These are phyloP conservation scores for Willaertia magna DNA, from an alignment of 208 protist genomes.

Conservation along the genomic window DNA sequence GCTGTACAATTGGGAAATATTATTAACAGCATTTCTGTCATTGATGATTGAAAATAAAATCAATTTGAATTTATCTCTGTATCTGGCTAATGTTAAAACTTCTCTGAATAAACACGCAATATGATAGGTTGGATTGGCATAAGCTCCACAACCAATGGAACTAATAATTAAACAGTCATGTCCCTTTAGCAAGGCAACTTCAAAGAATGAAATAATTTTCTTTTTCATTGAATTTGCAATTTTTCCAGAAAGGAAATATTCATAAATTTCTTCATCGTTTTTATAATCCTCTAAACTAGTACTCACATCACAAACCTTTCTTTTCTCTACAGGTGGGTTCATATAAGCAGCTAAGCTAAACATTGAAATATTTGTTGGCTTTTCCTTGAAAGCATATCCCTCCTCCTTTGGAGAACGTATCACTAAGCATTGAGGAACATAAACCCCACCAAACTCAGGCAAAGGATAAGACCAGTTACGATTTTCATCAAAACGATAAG, in stretches of 20 bases:
- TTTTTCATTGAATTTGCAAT: neutral
- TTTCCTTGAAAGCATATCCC: conserved; percentile 9
- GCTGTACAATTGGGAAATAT: too few species aligned
- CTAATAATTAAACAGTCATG: conserved; percentile 12
- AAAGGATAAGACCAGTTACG: neutral
- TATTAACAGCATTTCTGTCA: neutral
- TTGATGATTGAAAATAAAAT: neutral
- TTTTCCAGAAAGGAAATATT: neutral
- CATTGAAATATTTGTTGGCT: neutral
- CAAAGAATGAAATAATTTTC: conserved; percentile 4
- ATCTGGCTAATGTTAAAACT: neutral
- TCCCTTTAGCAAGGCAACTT: neutral
- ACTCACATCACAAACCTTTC: neutral
- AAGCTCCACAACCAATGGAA: neutral
- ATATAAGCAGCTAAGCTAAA: neutral
- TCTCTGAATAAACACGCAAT: conserved; percentile 13
- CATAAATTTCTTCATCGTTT: neutral
- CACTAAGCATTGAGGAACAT: neutral
- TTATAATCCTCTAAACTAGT: neutral
- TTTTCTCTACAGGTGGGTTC: neutral
- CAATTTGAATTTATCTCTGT: neutral
- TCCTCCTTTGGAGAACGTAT: neutral
- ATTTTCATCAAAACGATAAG: neutral
- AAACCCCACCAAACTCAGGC: neutral
- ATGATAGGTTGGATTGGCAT: neutral